phyloP scores from a whole-genome alignment of 2,329 filamentous ascomycete species.

The Zymoseptoria brevis region DNA sequence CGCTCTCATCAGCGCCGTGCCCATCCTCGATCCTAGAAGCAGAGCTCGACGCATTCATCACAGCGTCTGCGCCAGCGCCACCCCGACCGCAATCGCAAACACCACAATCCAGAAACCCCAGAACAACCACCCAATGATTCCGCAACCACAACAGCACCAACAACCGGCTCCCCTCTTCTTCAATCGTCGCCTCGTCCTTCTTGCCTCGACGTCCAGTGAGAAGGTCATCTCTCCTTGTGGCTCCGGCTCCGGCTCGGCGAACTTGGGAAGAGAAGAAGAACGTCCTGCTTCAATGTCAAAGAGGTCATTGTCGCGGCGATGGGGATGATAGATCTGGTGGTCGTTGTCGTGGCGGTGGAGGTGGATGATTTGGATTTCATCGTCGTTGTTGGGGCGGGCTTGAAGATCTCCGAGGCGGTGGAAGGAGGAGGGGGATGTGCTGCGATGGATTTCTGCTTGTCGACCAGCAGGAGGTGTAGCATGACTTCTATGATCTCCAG shows the following conservation, averaged over 20 bases:
- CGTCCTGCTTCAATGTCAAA: no score
- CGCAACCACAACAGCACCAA: neutral
- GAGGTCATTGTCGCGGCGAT: no score
- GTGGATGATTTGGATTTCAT: neutral
- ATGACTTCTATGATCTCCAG: neutral
- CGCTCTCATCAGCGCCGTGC: no score
- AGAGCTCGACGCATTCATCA: neutral
- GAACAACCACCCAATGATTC: neutral
- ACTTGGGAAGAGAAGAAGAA: neutral
- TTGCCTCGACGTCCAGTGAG: neutral
- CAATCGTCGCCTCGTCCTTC: neutral
- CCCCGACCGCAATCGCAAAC: neutral
- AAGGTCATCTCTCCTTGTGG: neutral
- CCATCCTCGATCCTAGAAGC: no score
- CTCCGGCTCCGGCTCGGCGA: neutral
- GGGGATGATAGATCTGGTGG: no score
- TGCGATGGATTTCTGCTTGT: no score
- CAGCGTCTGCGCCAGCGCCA: neutral
- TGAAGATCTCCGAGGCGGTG: no score
- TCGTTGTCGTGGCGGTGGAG: neutral
- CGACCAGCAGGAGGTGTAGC: no score
- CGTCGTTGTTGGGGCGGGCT: neutral
- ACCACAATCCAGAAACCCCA: neutral
- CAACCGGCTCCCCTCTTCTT: neutral
- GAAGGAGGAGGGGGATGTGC: no score